A percentile compares a stretch with the other conserved stretches of the same genome.
phyloP scores from a whole-genome alignment of 1,139 yeast species.

The Chernovozyma aurita region DNA sequence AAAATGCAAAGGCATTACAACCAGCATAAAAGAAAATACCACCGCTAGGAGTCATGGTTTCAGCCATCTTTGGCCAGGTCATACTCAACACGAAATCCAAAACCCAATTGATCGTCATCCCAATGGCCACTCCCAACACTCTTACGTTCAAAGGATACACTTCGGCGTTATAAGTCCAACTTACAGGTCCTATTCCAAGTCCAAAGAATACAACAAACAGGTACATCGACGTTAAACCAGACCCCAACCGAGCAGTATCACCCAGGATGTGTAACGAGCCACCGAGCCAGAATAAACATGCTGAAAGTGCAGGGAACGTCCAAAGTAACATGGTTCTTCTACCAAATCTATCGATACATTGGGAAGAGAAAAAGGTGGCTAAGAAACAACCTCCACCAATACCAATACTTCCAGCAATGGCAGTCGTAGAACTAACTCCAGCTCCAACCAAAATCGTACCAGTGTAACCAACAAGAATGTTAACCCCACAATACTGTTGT shows the following conservation, averaged over 20 bases:
- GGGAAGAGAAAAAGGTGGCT: slow-evolving; percentile 8
- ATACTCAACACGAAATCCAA: slow-evolving; percentile 7
- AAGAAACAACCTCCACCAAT: slow-evolving; percentile 10
- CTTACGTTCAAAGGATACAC: slow-evolving; percentile 6
- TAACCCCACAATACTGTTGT: slow-evolving; percentile 9
- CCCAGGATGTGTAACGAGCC: slow-evolving; percentile 1
- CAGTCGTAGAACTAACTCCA: slow-evolving; percentile 9
- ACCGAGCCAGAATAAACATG: slow-evolving; percentile 7
- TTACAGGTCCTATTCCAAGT: slow-evolving; percentile 8
- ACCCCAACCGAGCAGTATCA: slow-evolving; percentile 4
- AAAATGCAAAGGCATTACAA: slow-evolving; percentile 7
- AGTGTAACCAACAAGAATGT: slow-evolving; percentile 7
- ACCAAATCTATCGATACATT: slow-evolving; percentile 7
- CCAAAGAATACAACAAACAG: slow-evolving; percentile 7
- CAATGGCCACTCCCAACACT: slow-evolving; percentile 3
- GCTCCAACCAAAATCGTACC: slow-evolving; percentile 13
- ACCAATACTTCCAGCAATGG: slow-evolving; percentile 12
- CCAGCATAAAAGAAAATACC: slow-evolving; percentile 10
- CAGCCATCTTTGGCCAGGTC: slow-evolving; percentile 8
- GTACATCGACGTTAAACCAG: slow-evolving; percentile 5
- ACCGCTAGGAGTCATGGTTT: slow-evolving; percentile 6
- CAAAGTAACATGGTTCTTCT: slow-evolving; percentile 7
- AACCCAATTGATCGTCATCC: slow-evolving; percentile 7
- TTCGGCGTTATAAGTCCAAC: slow-evolving; percentile 8
- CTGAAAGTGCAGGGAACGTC: slow-evolving; percentile 7